Base-by-base conservation (phyloP, 2,329 filamentous ascomycete species). In the Talaromyces albobiverticillius region DNA sequence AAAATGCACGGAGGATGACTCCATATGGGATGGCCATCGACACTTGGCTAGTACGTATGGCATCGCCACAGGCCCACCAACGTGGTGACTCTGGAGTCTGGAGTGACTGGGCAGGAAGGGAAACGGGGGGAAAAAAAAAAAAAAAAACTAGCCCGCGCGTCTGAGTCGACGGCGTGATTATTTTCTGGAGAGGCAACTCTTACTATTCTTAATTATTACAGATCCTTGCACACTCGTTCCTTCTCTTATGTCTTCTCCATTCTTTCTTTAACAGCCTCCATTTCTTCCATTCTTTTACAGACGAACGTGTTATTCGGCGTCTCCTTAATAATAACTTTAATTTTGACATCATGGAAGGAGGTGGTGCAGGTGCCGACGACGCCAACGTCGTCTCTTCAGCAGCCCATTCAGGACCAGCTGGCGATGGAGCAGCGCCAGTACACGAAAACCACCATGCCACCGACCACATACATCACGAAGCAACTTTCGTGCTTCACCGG, bases 371-470 rank as follows among this genome's bases (percentile, higher is more conserved):
- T 41, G 55, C 46, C 18, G 56, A 57, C 10, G 53, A 60, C n/a
- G 46, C 58, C 10, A 52, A 51, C 23, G 34, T 51, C 8, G 46
- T 55, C 18, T 18, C 47, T 26, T 29, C 53, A 31, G 47, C 40
- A 42, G 25, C 40, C 25, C 34, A 48, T 45, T 9, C 42, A 16
- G 23, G 32, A 16, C 23, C 40, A 18, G 26, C 10, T 2, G 54
- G 56, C 36, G 60, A 61, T 22, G 53, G 55, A 8, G 40, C 60
- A 32, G 58, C 60, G 45, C 62, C 62, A 25, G 60, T 64, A 7
- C 60, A 58, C 29, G 43, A 56, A 3, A 58, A 59, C 43, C 25
- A 55, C 26, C 58, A 62, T 20, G 9, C 36, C 31, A 20, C 47
- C 26, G 46, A 51, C 14, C 56, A 61, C 23, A 13, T 25, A 29